These are phyloP conservation scores for Stevia rebaudiana DNA, from an alignment of 140 eudicot genomes.

Conservation along the genomic window DNA sequence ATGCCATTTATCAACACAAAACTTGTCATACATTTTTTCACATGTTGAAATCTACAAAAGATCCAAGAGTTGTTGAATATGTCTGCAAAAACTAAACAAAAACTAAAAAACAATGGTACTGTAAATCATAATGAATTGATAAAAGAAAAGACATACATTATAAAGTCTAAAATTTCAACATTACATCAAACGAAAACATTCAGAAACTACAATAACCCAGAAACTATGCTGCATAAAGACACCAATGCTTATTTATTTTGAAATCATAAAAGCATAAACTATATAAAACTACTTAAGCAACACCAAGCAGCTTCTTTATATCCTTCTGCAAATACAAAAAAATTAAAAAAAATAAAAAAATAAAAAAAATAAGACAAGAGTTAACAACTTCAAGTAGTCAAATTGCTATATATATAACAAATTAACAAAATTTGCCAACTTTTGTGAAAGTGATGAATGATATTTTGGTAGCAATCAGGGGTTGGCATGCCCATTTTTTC, in stretches of 20 bases:
- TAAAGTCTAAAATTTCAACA: not conserved
- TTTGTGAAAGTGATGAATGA: no score
- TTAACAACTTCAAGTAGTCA: not conserved
- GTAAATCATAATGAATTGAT: conserved; percentile 2
- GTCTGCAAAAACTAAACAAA: conserved; percentile 35
- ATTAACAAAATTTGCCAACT: no score
- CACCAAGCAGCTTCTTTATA: conserved; percentile 46
- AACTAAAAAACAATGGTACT: not conserved
- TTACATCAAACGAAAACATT: conserved; percentile 8
- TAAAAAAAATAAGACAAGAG: no score
- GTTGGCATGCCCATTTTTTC: no score
- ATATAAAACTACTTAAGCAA: conserved; percentile 25
- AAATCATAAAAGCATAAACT: not conserved
- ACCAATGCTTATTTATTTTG: conserved; percentile 15
- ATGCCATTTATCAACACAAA: conserved; percentile 4
- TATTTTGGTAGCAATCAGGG: no score
- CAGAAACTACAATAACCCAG: not conserved
- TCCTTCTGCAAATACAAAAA: conserved; percentile 44
- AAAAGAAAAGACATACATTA: no score
- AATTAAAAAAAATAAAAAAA: not conserved
- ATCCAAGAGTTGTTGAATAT: conserved; percentile 38
- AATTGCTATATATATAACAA: not conserved
- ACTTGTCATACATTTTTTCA: not conserved
- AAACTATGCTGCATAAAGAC: not conserved
- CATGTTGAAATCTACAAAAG: conserved; percentile 22